Conservation (phyloP, 1,139 yeast genomes). For the Yamadazyma spencermartinsiae region DNA sequence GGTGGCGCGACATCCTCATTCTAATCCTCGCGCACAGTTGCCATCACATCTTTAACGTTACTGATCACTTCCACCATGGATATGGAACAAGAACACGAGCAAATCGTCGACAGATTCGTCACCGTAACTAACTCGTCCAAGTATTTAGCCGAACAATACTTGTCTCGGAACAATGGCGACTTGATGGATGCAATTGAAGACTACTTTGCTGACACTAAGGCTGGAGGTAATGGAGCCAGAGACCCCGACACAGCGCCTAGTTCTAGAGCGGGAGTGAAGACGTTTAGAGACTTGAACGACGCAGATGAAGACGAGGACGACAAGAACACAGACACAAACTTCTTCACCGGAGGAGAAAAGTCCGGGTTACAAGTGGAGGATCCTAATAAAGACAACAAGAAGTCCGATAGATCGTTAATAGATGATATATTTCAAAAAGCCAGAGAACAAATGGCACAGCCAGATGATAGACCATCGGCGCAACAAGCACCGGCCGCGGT, state of each 20-base stretch:
- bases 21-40: slow-evolving; percentile 3
- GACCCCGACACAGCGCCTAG: slow-evolving; percentile 2
- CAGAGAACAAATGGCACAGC: slow-evolving; percentile 42
- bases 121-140: slow-evolving; percentile 39
- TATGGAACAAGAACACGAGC: slow-evolving; percentile 6
- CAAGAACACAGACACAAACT: slow-evolving; percentile 66
- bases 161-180: slow-evolving; percentile 39
- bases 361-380: slow-evolving; percentile 93
- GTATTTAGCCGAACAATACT: slow-evolving; percentile 44
- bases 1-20: too few species aligned
- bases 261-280: slow-evolving; percentile 30
- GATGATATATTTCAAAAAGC: slow-evolving; percentile 50
- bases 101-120: slow-evolving; percentile 52
- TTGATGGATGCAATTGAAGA: slow-evolving; percentile 46
- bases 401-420: slow-evolving; percentile 41
- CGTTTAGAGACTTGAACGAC: slow-evolving; percentile 53
- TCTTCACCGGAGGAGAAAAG: slow-evolving; percentile 95
- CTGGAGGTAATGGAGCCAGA: neutral
- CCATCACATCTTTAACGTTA: slow-evolving; percentile 5
- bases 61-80: slow-evolving; percentile 2
- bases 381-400: slow-evolving; percentile 57
- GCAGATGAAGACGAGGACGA: slow-evolving; percentile 51
- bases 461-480: slow-evolving; percentile 47
- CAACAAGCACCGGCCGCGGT: slow-evolving; percentile 9
- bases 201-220: slow-evolving; percentile 28